These are phyloP conservation scores for Poronia punctata DNA, from an alignment of 495 filamentous ascomycete genomes.

Conservation along the genomic window DNA sequence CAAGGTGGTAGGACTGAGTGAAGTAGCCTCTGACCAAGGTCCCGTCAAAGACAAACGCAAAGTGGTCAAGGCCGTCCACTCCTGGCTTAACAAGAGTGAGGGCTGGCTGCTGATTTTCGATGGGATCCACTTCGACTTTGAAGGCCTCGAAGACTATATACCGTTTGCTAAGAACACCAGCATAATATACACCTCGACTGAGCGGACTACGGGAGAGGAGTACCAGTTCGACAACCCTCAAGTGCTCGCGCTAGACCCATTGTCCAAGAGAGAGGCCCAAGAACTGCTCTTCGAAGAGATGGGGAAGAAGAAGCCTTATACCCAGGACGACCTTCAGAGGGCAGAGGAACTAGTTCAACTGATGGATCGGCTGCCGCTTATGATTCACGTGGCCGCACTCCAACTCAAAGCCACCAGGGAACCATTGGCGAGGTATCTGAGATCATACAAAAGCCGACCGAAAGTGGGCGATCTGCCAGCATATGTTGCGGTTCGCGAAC, in stretches of 20 bases:
- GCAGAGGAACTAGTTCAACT: slow-evolving; percentile 60
- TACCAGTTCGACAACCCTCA: slow-evolving; percentile 68
- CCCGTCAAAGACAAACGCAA: slow-evolving; percentile 41
- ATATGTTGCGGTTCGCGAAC: slow-evolving; percentile 64
- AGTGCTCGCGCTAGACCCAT: slow-evolving; percentile 53
- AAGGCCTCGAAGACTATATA: slow-evolving; percentile 56
- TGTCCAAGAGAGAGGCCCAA: slow-evolving; percentile 45
- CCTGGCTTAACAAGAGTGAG: slow-evolving; percentile 63
- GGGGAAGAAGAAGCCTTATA: slow-evolving; percentile 52
- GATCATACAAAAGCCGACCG: slow-evolving; percentile 59
- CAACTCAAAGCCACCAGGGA: slow-evolving; percentile 65
- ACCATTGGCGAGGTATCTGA: slow-evolving; percentile 62
- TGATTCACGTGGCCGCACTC: slow-evolving; percentile 72
- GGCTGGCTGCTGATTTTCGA: slow-evolving; percentile 75
- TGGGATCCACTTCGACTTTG: slow-evolving; percentile 63
- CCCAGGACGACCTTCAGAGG: slow-evolving; percentile 49
- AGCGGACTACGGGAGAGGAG: slow-evolving; percentile 58
- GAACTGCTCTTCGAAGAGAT: slow-evolving; percentile 43
- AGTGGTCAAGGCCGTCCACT: slow-evolving; percentile 55
- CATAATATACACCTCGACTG: slow-evolving; percentile 72
- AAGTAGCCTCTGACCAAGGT: slow-evolving; percentile 27
- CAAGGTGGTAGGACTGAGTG: slow-evolving; percentile 52
- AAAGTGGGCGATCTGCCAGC: slow-evolving; percentile 58
- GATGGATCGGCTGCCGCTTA: slow-evolving; percentile 66
- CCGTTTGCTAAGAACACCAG: slow-evolving; percentile 62